Base-by-base conservation (phyloP, 306 rosid species). In the Vigna angularis region DNA sequence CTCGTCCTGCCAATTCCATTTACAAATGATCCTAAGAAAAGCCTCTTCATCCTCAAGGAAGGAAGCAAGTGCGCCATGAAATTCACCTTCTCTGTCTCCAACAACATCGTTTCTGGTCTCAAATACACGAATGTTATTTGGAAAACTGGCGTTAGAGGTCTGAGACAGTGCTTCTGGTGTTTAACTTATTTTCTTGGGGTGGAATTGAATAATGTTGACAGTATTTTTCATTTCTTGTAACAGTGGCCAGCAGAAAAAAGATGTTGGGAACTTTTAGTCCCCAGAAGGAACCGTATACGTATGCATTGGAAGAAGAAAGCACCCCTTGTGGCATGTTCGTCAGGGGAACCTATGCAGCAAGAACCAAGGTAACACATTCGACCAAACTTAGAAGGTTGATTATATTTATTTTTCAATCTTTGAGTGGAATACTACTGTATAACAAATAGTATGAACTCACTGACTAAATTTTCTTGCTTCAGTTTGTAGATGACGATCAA, bases 211-310 rank as follows among this genome's bases (percentile, higher is more conserved):
- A 24, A 11, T 14, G 36, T 71, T 73, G 53, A 67, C 22, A 48
- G 42, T 48, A 47, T 44, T 50, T 16, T 20, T 12, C 50, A 1
- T 61, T 53, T 58, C 22, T 66, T 78, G 68, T 30, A 34, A 74
- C 56, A 90, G 97, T 93, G 89, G 92, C 86, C 69, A 85, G 73
- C 49, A 81, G 90, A 45, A 93, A 89, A 70, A 90, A 59, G 79
- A 93, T 93, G 97, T 64, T 90, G 78, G 97, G 97, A 82, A 90
- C 96, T 52, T 93, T 86, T 68, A 86, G 96, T 40, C 97, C 97
- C 61, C 90, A 73, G 57, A 81, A 74, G 26, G 90, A 87, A 55
- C 86, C 92, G 36, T 93, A 90, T 69, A 81, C 83, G 4, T 87
- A 42, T 55, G 88, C 78, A 81, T 76, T 84, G 79, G 89, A 86